Conservation (phyloP, 441 rosid genomes). For the Cnidoscolus chayamansa region DNA sequence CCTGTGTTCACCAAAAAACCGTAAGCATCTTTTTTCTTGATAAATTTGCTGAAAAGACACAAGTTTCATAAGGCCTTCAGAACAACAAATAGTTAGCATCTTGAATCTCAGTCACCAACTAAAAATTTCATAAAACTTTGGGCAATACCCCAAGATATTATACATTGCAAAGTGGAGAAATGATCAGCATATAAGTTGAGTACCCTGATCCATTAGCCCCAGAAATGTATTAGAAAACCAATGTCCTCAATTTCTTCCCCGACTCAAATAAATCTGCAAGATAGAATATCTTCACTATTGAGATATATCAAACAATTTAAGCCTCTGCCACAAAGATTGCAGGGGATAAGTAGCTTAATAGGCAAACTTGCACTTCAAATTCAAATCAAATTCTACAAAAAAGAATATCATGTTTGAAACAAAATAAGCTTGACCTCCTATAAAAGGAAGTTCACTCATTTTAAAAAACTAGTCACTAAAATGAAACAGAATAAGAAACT, state of each 20-base stretch:
- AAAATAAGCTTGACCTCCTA: background rate
- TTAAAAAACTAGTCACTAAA: background rate
- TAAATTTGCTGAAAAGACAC: conserved; percentile 2
- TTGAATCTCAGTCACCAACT: background rate
- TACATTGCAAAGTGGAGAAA: background rate
- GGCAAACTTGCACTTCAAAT: background rate
- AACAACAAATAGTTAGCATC: background rate
- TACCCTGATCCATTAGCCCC: conserved; percentile 37
- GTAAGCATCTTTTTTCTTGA: conserved; percentile 8
- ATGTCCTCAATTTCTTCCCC: conserved; percentile 15
- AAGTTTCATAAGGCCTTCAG: background rate
- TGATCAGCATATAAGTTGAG: background rate
- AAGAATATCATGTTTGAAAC: background rate
- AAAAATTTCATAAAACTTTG: background rate
- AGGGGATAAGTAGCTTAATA: background rate
- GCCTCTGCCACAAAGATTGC: background rate
- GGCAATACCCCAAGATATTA: conserved; percentile 5
- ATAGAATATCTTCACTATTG: conserved; percentile 1
- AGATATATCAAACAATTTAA: background rate
- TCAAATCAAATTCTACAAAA: background rate
- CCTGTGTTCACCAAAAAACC: conserved; percentile 32
- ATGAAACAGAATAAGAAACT: background rate
- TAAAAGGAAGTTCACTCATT: background rate
- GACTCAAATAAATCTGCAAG: conserved; percentile 29
- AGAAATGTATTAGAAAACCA: conserved; percentile 10